Evolutionary conservation across 495 filamentous ascomycete species (phyloP).

Genomic region (Tuber indicum): DNA sequence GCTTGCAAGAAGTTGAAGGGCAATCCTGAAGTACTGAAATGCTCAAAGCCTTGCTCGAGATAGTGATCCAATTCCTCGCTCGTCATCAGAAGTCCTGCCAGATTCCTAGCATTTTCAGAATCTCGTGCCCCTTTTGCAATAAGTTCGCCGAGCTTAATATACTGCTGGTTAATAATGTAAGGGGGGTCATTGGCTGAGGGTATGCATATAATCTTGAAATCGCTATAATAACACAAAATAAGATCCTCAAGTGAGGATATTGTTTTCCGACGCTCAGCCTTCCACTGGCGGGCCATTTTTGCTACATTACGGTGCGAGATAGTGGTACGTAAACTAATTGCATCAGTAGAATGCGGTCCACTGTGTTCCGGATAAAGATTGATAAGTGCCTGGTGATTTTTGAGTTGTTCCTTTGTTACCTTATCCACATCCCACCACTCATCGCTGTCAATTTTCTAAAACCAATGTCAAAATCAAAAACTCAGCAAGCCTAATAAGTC

Average conservation of each 20-base stretch:
- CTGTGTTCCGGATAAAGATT: neutral
- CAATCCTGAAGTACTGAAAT: conserved; percentile 30
- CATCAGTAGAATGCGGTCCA: neutral
- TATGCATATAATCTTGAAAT: conserved; percentile 37
- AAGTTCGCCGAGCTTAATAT: conserved; percentile 22
- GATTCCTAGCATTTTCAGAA: conserved; percentile 27
- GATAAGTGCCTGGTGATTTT: conserved; percentile 29
- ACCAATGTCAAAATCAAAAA: neutral
- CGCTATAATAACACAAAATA: conserved; percentile 35
- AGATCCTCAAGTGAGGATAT: conserved; percentile 34
- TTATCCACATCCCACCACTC: conserved; percentile 39
- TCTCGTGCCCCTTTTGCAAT: conserved; percentile 25
- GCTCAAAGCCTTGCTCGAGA: conserved; percentile 32
- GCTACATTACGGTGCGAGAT: neutral
- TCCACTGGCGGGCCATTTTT: conserved; percentile 13
- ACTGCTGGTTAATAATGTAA: conserved; percentile 31
- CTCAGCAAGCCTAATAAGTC: too few species aligned
- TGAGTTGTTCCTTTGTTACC: conserved; percentile 28
- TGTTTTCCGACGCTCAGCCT: neutral
- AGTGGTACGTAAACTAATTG: neutral
- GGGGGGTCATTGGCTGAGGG: conserved; percentile 28
- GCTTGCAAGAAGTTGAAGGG: conserved; percentile 39
- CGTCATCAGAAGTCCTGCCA: conserved; percentile 35
- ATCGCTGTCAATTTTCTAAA: neutral
- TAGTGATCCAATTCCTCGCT: conserved; percentile 34